Percentiles rank a stretch among this genome's conserved stretches.
These are phyloP conservation scores for Dysphania ambrosioides DNA, from an alignment of 148 eudicot species.

Conservation along the genomic window DNA sequence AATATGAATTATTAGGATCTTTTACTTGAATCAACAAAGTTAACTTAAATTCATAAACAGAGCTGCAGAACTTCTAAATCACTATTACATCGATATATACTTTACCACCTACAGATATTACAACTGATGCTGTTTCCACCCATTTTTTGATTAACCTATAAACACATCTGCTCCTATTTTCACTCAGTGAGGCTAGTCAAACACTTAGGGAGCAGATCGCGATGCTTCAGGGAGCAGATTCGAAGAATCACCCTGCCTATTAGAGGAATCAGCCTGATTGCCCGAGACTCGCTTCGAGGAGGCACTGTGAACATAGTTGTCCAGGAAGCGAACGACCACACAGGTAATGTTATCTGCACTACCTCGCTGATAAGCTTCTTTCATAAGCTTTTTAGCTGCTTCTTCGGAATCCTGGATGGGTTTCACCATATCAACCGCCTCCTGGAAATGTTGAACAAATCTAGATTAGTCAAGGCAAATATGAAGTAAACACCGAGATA, in stretches of 20 bases:
- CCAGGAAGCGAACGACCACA: slow-evolving; percentile 70
- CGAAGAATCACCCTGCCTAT: slow-evolving; percentile 15
- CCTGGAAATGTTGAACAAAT: slow-evolving; percentile 32
- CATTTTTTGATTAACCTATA: slow-evolving; percentile 7
- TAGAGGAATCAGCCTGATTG: slow-evolving; percentile 23
- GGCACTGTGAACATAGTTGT: slow-evolving; percentile 15
- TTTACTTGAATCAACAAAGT: no score
- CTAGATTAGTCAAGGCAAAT: not conserved
- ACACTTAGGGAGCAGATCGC: not conserved
- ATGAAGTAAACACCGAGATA: not conserved
- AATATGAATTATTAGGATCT: no score
- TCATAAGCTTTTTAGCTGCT: slow-evolving; percentile 80
- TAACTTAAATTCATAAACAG: no score
- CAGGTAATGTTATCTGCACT: slow-evolving; percentile 82
- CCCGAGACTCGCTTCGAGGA: slow-evolving; percentile 12
- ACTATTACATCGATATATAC: no score
- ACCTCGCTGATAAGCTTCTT: slow-evolving; percentile 84
- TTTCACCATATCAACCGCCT: slow-evolving; percentile 76
- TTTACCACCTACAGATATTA: slow-evolving; percentile 21
- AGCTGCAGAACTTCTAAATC: no score
- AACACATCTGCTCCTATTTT: slow-evolving; percentile 19
- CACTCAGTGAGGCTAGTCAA: slow-evolving; percentile 3
- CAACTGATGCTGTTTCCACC: slow-evolving; percentile 6
- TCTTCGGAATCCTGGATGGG: slow-evolving; percentile 74
- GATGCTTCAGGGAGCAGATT: slow-evolving; percentile 1